Evolutionary conservation across 257 asterid genomes (phyloP).

Genomic region (Nicotiana otophora): DNA sequence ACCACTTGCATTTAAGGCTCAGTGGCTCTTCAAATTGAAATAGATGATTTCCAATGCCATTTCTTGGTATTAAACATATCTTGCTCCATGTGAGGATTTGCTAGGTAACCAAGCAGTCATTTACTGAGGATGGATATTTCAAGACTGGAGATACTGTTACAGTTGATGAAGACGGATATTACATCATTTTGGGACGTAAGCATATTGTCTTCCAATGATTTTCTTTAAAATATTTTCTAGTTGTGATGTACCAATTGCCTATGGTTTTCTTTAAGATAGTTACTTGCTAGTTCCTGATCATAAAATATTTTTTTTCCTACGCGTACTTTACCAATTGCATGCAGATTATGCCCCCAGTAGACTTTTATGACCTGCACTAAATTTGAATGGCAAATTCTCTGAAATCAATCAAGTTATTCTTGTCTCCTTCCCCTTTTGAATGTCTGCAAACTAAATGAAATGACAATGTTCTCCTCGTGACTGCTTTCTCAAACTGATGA

Average conservation of each 20-base stretch:
- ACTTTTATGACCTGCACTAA: not conserved
- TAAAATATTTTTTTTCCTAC: not conserved
- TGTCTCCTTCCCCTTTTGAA: not conserved
- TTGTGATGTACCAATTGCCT: slow-evolving; percentile 9
- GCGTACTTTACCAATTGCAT: not conserved
- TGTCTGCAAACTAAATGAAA: not conserved
- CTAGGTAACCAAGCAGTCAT: slow-evolving; percentile 83
- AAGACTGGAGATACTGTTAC: slow-evolving; percentile 95
- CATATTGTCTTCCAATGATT: not conserved
- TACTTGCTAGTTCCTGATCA: not conserved
- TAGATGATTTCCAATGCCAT: not conserved
- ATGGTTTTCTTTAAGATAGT: not conserved
- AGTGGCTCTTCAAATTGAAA: not conserved
- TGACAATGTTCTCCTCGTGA: not conserved
- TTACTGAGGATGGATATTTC: slow-evolving; percentile 77
- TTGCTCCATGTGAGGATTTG: not conserved
- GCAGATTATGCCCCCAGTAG: not conserved
- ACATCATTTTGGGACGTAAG: slow-evolving; percentile 95
- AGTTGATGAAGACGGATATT: slow-evolving; percentile 87
- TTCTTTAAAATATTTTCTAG: not conserved
- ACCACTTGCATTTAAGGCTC: not conserved
- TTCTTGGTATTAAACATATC: not conserved
- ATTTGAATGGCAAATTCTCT: not conserved
- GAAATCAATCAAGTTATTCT: not conserved
- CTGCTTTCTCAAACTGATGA: not conserved